A percentile compares a stretch with the other conserved stretches of the same genome.
phyloP scores from a whole-genome alignment of 345 rosid genomes.

The Eucalyptus cladocalyx region DNA sequence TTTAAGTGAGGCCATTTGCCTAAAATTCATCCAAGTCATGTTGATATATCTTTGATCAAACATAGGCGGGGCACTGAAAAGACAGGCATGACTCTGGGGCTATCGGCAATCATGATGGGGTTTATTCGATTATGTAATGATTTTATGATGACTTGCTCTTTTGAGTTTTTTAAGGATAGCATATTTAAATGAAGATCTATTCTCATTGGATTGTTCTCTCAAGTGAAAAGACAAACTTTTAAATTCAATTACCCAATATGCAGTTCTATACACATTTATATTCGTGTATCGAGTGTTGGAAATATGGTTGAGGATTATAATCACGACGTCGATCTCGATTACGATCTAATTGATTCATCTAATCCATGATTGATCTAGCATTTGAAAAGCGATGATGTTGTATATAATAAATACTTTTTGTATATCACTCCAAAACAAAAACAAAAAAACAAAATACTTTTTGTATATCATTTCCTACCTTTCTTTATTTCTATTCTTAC shows the following conservation, averaged over 20 bases:
- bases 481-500: too few relatives aligned
- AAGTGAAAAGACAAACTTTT: not conserved
- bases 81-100: not conserved
- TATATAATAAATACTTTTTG: too few relatives aligned
- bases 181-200: too few relatives aligned
- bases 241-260: not conserved
- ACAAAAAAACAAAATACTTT: too few relatives aligned
- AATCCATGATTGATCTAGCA: too few relatives aligned
- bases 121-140: not conserved
- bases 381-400: too few relatives aligned
- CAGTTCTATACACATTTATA: not conserved
- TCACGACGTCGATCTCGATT: too few relatives aligned
- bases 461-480: too few relatives aligned
- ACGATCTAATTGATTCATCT: accelerated
- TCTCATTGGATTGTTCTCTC: not conserved
- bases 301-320: too few relatives aligned
- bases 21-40: not conserved
- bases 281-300: not conserved
- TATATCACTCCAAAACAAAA: too few relatives aligned
- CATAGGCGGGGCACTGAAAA: not conserved
- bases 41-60: not conserved
- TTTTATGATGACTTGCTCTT: not conserved
- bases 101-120: not conserved
- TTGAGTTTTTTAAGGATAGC: not conserved
- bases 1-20: not conserved